Evolutionary conservation across 345 rosid species (phyloP).

Genomic region (Gossypium mustelinum): DNA sequence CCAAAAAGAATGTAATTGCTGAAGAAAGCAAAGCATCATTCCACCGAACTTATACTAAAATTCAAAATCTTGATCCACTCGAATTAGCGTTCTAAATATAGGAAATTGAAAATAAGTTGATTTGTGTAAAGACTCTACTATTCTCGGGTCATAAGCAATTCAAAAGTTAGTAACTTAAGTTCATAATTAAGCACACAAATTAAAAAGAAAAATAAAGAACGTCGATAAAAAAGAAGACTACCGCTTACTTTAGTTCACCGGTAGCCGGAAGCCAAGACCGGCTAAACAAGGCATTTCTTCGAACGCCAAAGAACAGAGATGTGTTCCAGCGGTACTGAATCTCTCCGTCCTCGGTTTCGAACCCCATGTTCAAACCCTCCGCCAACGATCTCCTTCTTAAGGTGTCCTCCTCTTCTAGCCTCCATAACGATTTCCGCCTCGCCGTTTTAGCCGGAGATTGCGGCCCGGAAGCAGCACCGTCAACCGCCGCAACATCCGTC

Average conservation of each 20-base stretch:
- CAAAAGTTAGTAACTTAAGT: background rate
- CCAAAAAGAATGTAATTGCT: background rate
- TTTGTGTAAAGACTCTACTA: background rate
- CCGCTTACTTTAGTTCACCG: slow-evolving; percentile 57
- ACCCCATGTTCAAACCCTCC: slow-evolving; percentile 53
- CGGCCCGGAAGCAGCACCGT: slow-evolving; percentile 2
- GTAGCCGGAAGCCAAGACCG: slow-evolving; percentile 78
- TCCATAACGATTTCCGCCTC: slow-evolving; percentile 50
- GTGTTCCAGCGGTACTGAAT: slow-evolving; percentile 44
- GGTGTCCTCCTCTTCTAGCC: slow-evolving; percentile 87
- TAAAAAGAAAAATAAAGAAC: background rate
- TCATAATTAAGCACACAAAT: background rate
- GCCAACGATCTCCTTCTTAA: slow-evolving; percentile 74
- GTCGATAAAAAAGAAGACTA: background rate
- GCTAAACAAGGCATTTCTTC: slow-evolving; percentile 72
- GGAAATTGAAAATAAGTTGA: background rate
- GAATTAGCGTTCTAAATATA: background rate
- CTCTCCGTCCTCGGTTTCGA: slow-evolving; percentile 36
- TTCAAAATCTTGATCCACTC: background rate
- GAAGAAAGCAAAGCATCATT: background rate
- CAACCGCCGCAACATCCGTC: slow-evolving; percentile 21
- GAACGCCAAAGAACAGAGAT: slow-evolving; percentile 55
- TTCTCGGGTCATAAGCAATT: background rate
- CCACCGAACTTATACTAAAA: background rate
- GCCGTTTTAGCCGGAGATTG: slow-evolving; percentile 31